These are phyloP conservation scores for Ilex paraguariensis DNA, from an alignment of 305 asterid species.

Conservation along the genomic window DNA sequence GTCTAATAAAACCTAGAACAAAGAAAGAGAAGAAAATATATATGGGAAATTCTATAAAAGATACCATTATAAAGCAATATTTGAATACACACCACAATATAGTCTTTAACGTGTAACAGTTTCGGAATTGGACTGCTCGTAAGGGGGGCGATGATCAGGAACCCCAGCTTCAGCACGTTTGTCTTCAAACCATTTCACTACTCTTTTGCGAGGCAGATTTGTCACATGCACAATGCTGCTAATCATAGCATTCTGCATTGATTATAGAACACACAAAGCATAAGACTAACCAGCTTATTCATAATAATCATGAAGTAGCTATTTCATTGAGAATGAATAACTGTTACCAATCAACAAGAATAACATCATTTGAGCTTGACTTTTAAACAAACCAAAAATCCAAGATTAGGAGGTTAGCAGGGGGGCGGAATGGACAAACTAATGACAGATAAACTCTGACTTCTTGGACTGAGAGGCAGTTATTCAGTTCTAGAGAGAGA, in stretches of 20 bases:
- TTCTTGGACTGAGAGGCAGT: too few relatives aligned
- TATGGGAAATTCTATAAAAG: background rate
- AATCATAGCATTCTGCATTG: conserved; percentile 75
- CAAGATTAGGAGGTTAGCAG: too few relatives aligned
- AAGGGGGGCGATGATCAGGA: conserved; percentile 58
- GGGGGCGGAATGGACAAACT: too few relatives aligned
- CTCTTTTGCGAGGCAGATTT: conserved; percentile 74
- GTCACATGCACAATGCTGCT: conserved; percentile 91
- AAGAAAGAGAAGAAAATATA: too few relatives aligned
- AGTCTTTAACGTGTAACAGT: conserved; percentile 3
- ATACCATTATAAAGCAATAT: background rate
- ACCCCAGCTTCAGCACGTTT: conserved; percentile 76
- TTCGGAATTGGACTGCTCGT: conserved; percentile 35
- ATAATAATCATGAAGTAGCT: too few relatives aligned
- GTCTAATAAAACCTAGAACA: too few relatives aligned
- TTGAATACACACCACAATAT: background rate
- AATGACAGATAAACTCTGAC: too few relatives aligned
- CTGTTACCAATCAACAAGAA: background rate
- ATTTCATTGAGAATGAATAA: background rate
- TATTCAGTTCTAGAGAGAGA: too few relatives aligned
- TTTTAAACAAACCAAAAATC: too few relatives aligned
- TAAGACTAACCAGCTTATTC: too few relatives aligned
- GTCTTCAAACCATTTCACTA: conserved; percentile 94
- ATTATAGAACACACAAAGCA: background rate
- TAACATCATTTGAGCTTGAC: too few relatives aligned